Evolutionary conservation across 2,329 filamentous ascomycete species (phyloP), one percentile per base, ranked within the genome.

Genomic region (Ascocoryne sarcoides): DNA sequence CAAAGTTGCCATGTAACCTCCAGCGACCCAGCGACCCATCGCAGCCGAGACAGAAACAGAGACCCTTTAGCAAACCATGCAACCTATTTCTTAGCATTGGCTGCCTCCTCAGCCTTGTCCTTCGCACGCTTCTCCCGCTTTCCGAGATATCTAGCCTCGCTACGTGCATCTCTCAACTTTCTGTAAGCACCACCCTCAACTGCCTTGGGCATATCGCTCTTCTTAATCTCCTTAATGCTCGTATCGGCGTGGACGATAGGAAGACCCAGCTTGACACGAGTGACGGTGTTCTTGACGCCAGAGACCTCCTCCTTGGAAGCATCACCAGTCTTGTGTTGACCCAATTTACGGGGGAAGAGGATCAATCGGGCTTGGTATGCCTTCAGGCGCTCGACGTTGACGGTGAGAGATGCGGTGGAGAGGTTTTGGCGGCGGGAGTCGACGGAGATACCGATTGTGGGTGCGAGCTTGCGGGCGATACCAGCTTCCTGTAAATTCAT

Each of bases 361-460:
- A 98, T 95, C 64, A 98, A 75, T 65, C 88, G 87, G 65, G 83
- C 79, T 75, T 84, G 85, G 88, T 95, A 98, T 67, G 87, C 87
- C 80, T 95, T 89, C 65, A 98, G 87, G 65, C 92, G 92, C 69
- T 84, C 84, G 61, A 98, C 90, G 73, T 98, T 98, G 76, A 77
- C 76, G 68, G 86, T 77, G 61, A 96, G 82, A 56, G 84, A 84
- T 79, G 96, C 92, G 75, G 93, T 86, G 64, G 83, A 92, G 64
- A 94, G 83, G 79, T 96, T 98, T 75, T 86, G 81, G 70, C 92
- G 90, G 74, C 92, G 90, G 70, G 79, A 76, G 71, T 98, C 92
- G 73, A 98, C 90, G 57, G 87, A 69, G 71, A 98, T 96, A 70
- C 92, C 92, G 73, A 98, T 85, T 68, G 92, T 96, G 63, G 83